Evolutionary conservation across 257 asterid genomes (phyloP).

Genomic region (Salvia hispanica): DNA sequence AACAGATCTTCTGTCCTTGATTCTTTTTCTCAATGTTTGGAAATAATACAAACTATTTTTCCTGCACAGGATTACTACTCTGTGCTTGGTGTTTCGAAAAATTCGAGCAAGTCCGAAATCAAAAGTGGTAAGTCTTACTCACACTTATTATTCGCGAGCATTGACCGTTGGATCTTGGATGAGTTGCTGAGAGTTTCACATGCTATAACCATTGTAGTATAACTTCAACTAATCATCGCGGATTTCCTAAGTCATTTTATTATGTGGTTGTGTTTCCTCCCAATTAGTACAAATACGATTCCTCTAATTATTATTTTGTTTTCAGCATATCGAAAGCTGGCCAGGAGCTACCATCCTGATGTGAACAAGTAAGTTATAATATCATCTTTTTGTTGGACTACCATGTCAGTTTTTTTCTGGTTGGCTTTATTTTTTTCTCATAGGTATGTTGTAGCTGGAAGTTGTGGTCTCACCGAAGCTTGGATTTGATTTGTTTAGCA

Average conservation of each 20-base stretch:
- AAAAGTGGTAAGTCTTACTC: slow-evolving; percentile 70
- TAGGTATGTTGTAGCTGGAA: background rate
- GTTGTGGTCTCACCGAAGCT: slow-evolving; percentile 14
- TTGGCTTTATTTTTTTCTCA: slow-evolving; percentile 1
- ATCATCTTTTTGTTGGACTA: slow-evolving; percentile 25
- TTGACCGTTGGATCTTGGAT: slow-evolving; percentile 7
- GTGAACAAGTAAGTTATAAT: slow-evolving; percentile 76
- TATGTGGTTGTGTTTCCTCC: background rate
- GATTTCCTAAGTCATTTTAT: background rate
- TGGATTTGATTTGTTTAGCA: slow-evolving; percentile 7
- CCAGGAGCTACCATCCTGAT: slow-evolving; percentile 94
- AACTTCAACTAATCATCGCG: slow-evolving; percentile 3
- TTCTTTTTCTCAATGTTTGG: slow-evolving; percentile 12
- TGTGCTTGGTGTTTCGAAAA: slow-evolving; percentile 89
- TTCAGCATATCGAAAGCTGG: slow-evolving; percentile 97
- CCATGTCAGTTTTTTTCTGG: background rate
- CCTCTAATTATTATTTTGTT: slow-evolving; percentile 13
- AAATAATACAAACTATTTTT: slow-evolving; percentile 18
- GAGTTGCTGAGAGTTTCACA: slow-evolving; percentile 5
- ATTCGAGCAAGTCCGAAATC: slow-evolving; percentile 84
- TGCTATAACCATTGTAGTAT: background rate
- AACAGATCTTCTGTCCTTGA: slow-evolving; percentile 9
- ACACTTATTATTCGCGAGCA: slow-evolving; percentile 12
- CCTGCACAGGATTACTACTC: slow-evolving; percentile 77
- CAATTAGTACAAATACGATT: slow-evolving; percentile 11